Evolutionary conservation across 176 grass and related monocot genomes (phyloP).

Genomic region (Carex scoparia): DNA sequence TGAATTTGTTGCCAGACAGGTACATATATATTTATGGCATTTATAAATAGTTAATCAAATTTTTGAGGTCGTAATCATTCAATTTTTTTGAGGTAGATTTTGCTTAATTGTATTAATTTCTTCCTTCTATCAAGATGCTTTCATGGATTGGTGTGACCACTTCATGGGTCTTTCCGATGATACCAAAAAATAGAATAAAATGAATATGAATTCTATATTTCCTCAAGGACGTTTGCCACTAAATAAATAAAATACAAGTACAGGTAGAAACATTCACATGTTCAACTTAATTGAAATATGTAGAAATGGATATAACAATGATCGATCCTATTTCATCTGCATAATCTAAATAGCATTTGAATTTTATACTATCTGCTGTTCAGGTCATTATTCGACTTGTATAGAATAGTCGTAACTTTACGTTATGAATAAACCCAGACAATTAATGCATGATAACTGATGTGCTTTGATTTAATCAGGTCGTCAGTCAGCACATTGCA

Average conservation of each 20-base stretch:
- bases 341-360: no score
- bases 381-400: background rate
- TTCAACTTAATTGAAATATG: no score
- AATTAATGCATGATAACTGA: background rate
- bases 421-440: background rate
- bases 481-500: conserved; percentile 16
- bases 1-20: conserved; percentile 50
- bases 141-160: background rate
- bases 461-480: background rate
- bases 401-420: background rate
- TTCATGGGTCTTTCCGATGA: background rate
- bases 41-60: no score
- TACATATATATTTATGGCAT: background rate
- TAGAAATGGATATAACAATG: no score
- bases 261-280: background rate
- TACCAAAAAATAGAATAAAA: background rate
- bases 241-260: background rate
- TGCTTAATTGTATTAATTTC: background rate
- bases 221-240: background rate
- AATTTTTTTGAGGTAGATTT: background rate
- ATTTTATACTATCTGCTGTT: no score
- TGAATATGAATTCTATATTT: background rate
- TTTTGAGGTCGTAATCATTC: background rate
- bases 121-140: background rate
- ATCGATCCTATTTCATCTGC: no score